phyloP scores from a whole-genome alignment of 1,139 yeast genomes.

The Yamadazyma jaroonii region DNA sequence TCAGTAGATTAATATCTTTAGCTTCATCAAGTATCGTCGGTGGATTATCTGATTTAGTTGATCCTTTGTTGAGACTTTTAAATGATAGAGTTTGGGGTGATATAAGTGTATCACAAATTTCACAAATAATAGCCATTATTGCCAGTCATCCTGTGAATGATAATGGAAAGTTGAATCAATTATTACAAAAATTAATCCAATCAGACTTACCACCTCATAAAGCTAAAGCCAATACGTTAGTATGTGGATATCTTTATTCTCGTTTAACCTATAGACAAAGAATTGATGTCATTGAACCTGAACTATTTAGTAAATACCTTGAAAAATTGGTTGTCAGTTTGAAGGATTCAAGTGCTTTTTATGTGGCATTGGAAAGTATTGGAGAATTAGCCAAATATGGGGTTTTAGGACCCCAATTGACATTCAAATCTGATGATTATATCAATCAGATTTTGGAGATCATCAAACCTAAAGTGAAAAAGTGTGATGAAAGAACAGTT shows the following conservation, averaged over 20 bases:
- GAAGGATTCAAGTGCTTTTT: constrained; percentile 20
- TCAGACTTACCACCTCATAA: constrained; percentile 16
- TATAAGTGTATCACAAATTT: constrained; percentile 36
- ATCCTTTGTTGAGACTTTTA: constrained; percentile 22
- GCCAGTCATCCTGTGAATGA: constrained; percentile 41
- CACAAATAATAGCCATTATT: constrained; percentile 55
- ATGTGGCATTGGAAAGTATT: constrained; percentile 42
- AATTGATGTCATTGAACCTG: constrained; percentile 16
- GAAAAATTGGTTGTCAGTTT: constrained; percentile 17
- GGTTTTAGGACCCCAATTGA: constrained; percentile 37
- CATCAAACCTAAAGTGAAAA: constrained; percentile 46
- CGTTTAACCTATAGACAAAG: constrained; percentile 46
- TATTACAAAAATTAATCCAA: constrained; percentile 12
- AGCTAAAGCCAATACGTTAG: constrained; percentile 27
- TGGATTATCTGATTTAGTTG: constrained; percentile 17
- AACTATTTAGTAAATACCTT: constrained; percentile 15
- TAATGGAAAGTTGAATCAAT: constrained; percentile 10
- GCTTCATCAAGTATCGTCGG: constrained; percentile 30
- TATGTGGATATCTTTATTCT: constrained; percentile 50
- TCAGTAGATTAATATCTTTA: constrained; percentile 34
- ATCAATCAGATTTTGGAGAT: constrained; percentile 25
- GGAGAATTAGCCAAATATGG: constrained; percentile 64
- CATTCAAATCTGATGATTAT: constrained; percentile 11
- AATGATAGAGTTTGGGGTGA: constrained; percentile 24
- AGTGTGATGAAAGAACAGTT: constrained; percentile 60